These are phyloP conservation scores for Calonectria montana DNA, from an alignment of 2,329 filamentous ascomycete genomes.

Conservation along the genomic window DNA sequence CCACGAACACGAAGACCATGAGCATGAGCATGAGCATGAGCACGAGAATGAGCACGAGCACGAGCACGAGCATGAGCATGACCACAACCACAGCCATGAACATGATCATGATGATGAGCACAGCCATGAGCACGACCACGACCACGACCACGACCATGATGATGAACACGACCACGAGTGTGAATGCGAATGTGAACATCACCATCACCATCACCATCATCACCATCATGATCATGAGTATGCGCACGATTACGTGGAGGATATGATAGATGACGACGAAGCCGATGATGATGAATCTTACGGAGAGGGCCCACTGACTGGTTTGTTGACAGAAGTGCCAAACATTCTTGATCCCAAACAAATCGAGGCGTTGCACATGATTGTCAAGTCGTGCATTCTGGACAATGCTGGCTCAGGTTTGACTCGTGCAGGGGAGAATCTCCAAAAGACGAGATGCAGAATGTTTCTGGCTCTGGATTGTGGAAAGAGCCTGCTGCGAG, in stretches of 20 bases:
- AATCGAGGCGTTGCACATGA: conserved; percentile 97
- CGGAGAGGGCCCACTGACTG: conserved; percentile 81
- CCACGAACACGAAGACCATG: conserved; percentile 38
- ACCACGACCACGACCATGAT: conserved; percentile 43
- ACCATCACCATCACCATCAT: conserved; percentile 49
- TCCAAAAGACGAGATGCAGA: conserved; percentile 90
- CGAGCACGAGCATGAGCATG: conserved; percentile 52
- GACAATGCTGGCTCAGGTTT: conserved; percentile 80
- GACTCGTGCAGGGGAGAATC: conserved; percentile 78
- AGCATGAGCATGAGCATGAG: conserved; percentile 41
- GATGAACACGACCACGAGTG: conserved; percentile 43
- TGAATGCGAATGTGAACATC: conserved; percentile 37
- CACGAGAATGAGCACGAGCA: conserved; percentile 48
- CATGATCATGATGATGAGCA: conserved; percentile 20
- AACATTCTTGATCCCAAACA: conserved; percentile 94
- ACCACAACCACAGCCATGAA: conserved; percentile 46
- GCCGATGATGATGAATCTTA: conserved; percentile 83
- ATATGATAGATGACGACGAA: conserved; percentile 74
- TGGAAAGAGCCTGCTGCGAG: conserved; percentile 87
- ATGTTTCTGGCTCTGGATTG: conserved; percentile 91
- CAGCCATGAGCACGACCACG: conserved; percentile 32
- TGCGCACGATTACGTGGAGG: conserved; percentile 60
- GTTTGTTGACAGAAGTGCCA: conserved; percentile 91
- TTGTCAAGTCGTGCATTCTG: conserved; percentile 94
- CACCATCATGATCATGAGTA: conserved; percentile 53